phyloP scores from a whole-genome alignment of 371 early-diverging fungal species.

The Mortierella sp. region DNA sequence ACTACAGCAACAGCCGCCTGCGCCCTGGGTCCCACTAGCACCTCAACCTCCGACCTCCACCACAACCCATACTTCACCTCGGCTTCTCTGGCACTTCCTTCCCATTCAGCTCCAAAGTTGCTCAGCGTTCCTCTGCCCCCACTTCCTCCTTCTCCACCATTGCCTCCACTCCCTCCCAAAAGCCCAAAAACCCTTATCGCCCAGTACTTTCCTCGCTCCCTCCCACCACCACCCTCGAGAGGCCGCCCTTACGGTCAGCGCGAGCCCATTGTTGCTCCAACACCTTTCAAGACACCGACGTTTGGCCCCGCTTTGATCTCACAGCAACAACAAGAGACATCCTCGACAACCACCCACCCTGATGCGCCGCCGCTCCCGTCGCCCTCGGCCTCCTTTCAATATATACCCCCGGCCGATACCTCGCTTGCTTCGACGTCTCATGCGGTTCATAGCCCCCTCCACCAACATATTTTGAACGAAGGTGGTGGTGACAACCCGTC shows the following conservation, averaged over 20 bases:
- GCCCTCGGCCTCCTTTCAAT: conserved; percentile 28
- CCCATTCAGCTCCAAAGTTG: not conserved
- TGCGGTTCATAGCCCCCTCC: not conserved
- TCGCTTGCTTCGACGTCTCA: conserved; percentile 24
- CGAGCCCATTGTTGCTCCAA: conserved; percentile 19
- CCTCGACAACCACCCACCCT: not conserved
- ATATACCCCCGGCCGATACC: conserved; percentile 30
- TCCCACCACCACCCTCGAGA: conserved; percentile 39
- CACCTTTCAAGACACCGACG: conserved; percentile 46
- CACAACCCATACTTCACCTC: not conserved
- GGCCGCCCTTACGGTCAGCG: conserved; percentile 6
- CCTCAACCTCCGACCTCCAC: not conserved
- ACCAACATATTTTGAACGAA: not conserved
- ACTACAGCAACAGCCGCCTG: conserved; percentile 1
- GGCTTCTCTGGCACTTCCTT: not conserved
- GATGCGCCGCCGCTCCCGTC: conserved; percentile 26
- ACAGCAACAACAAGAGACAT: not conserved
- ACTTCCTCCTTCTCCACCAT: conserved; percentile 27
- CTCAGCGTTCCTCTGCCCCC: conserved; percentile 14
- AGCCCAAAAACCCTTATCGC: conserved; percentile 45
- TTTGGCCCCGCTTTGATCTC: conserved; percentile 36
- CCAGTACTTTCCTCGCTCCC: conserved; percentile 47
- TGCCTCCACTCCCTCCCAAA: conserved; percentile 42
- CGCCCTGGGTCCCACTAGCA: not conserved
- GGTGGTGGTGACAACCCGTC: not conserved